Evolutionary conservation across 108 stramenopile species (phyloP), one percentile per base, ranked within the genome.

Genomic region (Seminavis robusta): DNA sequence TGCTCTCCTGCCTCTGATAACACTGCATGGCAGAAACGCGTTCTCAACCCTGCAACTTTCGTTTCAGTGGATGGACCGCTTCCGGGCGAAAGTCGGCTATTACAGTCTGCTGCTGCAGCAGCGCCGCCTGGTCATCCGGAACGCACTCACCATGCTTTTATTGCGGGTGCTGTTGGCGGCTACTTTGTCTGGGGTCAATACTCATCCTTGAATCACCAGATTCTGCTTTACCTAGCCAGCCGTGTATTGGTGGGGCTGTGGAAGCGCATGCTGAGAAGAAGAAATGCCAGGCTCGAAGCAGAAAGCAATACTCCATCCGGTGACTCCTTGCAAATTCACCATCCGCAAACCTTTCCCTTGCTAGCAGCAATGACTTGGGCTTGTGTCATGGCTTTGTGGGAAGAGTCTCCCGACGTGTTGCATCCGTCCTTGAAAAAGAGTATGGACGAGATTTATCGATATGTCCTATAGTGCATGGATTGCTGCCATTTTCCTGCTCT

Each of bases 381-480:
- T 1, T 68, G 70, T 1, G 84, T 86, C 6, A 93, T 93, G 91
- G 52, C 80, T 32, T 46, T 93, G 27, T 93, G 85, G 63, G 87
- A 93, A 57, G 81, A 86, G 50, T 72, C 73, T 58, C 91, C 91
- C 3, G 66, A 89, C 30, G 77, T 84, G 3, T 63, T 93, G 34
- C 87, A 93, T 52, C 81, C 75, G 23, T 85, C 81, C 29, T 74
- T 93, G 55, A 77, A 63, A 43, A 48, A 60, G 34, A 86, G 84
- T 61, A 93, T 93, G 91, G 87, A 93, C 62, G 91, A 89, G 48
- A 88, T 93, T 42, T 93, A 88, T 70, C 75, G 91, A 25, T n/a
- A n/a, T n/a, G n/a, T n/a, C n/a, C n/a, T n/a, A n/a, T n/a, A n/a
- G n/a, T n/a, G n/a, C n/a, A n/a, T n/a, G n/a, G n/a, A n/a, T n/a